Evolutionary conservation across 2,329 filamentous ascomycete genomes (phyloP), one percentile per base, ranked within the genome.

Genomic region (Aspergillus fructus): DNA sequence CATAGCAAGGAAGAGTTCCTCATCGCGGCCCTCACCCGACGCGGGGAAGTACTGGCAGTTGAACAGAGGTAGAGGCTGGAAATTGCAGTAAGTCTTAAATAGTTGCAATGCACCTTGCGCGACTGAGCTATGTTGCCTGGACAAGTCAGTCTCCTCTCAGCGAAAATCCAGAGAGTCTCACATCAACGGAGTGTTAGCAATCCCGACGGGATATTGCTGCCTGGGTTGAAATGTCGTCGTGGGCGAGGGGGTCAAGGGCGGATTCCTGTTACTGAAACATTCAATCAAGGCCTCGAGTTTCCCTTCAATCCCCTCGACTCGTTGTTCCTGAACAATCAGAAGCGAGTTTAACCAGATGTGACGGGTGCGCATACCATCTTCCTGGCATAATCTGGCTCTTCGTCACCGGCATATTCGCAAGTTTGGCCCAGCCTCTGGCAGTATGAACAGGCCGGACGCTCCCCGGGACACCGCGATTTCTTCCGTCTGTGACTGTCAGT

Each of bases 31-130:
- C 2, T 34, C 52, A 4, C 68, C 49, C 7, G 58, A 30, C 11
- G 9, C 66, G 11, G 58, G 37, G 45, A 67, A 63, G 8, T 58
- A 50, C 2, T 56, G 49, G 9, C 55, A 55, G 8, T 65, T 59
- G 42, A 73, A 74, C 3, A 74, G 58, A 1, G 68, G 64, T 15
- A 73, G 60, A 23, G 71, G 72, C 24, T 74, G 72, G n/a, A 61
- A 68, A 37, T 73, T 69, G 52, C 71, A 72, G 27, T 66, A 71
- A 2, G 45, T 66, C 11, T 71, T 58, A 49, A 70, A 74, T 3
- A 69, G 60, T 8, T 72, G 55, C 4, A 61, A 54, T 9, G 61
- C 59, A 17, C 55, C 50, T 15, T 17, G 13, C 5, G 47, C 47
- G 3, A 53, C 40, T 24, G 56, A 53, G 8, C 46, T 53, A 21